Evolutionary conservation across 176 grass and related monocot genomes (phyloP).

Genomic region (Eleusine coracana): DNA sequence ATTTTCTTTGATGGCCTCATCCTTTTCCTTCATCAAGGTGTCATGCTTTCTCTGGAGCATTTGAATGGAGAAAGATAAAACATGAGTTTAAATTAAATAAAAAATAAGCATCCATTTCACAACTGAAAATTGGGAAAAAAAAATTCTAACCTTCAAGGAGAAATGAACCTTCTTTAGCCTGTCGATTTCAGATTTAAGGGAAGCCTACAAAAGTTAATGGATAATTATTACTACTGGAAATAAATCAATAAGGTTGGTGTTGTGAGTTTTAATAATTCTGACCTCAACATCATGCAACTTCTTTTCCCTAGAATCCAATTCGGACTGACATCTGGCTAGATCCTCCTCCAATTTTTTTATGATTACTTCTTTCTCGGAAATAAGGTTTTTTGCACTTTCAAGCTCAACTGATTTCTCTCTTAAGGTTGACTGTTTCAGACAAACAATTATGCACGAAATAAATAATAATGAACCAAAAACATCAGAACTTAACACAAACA

Average conservation of each 20-base stretch:
- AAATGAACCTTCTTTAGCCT: slow-evolving; percentile 49
- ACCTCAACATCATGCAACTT: slow-evolving; percentile 91
- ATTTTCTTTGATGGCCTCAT: slow-evolving; percentile 58
- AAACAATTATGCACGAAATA: slow-evolving; percentile 23
- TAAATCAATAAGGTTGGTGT: background rate
- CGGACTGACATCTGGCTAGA: slow-evolving; percentile 60
- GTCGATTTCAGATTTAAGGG: slow-evolving; percentile 67
- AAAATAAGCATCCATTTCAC: slow-evolving; percentile 9
- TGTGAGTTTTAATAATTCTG: slow-evolving; percentile 30
- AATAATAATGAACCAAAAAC: background rate
- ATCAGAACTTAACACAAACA: background rate
- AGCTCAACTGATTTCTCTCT: slow-evolving; percentile 57
- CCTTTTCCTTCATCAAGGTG: slow-evolving; percentile 59
- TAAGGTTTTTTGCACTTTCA: slow-evolving; percentile 66
- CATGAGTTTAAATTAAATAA: slow-evolving; percentile 10
- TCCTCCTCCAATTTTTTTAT: slow-evolving; percentile 77
- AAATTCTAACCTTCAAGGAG: slow-evolving; percentile 51
- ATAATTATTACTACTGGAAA: slow-evolving; percentile 14
- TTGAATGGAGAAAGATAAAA: background rate
- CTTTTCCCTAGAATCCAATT: slow-evolving; percentile 70
- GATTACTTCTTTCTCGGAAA: slow-evolving; percentile 73
- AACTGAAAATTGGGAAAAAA: slow-evolving; percentile 22
- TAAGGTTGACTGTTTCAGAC: slow-evolving; percentile 50
- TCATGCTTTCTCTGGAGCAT: slow-evolving; percentile 74
- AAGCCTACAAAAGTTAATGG: slow-evolving; percentile 50